phyloP scores from a whole-genome alignment of 2,329 filamentous ascomycete species.

The Shiraia sp. region DNA sequence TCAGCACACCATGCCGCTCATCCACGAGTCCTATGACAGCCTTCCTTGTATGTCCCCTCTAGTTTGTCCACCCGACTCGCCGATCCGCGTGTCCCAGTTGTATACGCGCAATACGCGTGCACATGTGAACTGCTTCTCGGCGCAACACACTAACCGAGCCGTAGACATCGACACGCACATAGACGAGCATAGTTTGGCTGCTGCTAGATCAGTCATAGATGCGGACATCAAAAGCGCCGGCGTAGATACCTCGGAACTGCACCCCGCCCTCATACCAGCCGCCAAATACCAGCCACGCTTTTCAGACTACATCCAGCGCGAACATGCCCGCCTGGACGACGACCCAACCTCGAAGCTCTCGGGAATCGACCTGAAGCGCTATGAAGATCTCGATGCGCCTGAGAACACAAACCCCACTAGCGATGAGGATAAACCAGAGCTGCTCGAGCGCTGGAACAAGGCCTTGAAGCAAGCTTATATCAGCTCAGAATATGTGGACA shows the following conservation, averaged over 20 bases:
- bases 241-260: slow-evolving; percentile 54
- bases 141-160: slow-evolving; percentile 20
- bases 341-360: slow-evolving; percentile 53
- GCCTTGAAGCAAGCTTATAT: slow-evolving; percentile 61
- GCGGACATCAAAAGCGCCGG: slow-evolving; percentile 56
- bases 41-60: slow-evolving; percentile 68
- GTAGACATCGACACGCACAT: slow-evolving; percentile 81
- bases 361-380: slow-evolving; percentile 76
- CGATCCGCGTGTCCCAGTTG: slow-evolving; percentile 63
- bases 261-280: slow-evolving; percentile 61
- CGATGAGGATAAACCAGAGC: slow-evolving; percentile 43
- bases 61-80: too few relatives aligned
- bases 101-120: slow-evolving; percentile 56
- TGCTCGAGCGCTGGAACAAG: slow-evolving; percentile 53
- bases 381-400: slow-evolving; percentile 73
- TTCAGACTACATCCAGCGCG: slow-evolving; percentile 67
- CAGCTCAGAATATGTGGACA: slow-evolving; percentile 61
- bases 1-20: slow-evolving; percentile 62
- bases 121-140: slow-evolving; percentile 3
- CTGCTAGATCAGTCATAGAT: slow-evolving; percentile 71
- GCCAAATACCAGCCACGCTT: slow-evolving; percentile 59
- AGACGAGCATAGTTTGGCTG: slow-evolving; percentile 63
- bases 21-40: slow-evolving; percentile 74
- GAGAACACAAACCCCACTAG: slow-evolving; percentile 44
- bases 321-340: slow-evolving; percentile 69